A percentile compares a stretch with the other conserved stretches of the same genome.
Conservation (phyloP, 352 stramenopile species). For the Stramenopiles sp. region DNA sequence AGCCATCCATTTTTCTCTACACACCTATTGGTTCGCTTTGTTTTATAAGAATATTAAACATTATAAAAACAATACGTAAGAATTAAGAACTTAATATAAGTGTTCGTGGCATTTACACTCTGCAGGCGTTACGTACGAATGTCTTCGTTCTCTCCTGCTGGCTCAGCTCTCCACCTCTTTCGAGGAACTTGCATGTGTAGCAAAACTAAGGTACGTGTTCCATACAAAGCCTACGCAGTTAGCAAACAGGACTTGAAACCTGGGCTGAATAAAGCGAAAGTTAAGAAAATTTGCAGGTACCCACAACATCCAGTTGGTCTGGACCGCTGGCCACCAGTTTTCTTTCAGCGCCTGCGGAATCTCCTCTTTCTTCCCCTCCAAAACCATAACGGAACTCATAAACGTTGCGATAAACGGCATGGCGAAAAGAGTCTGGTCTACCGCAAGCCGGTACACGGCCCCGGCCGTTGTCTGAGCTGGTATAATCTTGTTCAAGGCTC, state of each 20-base stretch:
- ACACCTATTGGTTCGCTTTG: no score
- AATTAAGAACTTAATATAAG: no score
- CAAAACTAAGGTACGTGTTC: slow-evolving; percentile 60
- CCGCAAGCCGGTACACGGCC: slow-evolving; percentile 38
- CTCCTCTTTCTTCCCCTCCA: slow-evolving; percentile 33
- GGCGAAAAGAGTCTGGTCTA: slow-evolving; percentile 52
- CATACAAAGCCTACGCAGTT: slow-evolving; percentile 52
- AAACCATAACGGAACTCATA: slow-evolving; percentile 38
- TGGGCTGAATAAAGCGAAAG: slow-evolving; percentile 45
- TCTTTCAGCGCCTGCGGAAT: slow-evolving; percentile 39
- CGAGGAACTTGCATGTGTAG: no score
- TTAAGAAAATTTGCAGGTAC: slow-evolving; percentile 51
- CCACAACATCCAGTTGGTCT: slow-evolving; percentile 54
- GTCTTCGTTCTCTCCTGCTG: no score
- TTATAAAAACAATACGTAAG: no score
- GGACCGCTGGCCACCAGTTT: slow-evolving; percentile 49
- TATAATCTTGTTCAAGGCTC: slow-evolving; percentile 30
- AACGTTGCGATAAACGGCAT: slow-evolving; percentile 46
- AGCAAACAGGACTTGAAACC: slow-evolving; percentile 52
- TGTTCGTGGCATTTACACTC: no score
- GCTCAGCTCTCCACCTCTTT: no score
- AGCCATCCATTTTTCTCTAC: no score
- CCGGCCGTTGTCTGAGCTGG: slow-evolving; percentile 28
- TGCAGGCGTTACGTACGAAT: no score
- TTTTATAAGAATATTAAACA: no score